Conservation (phyloP, 441 rosid genomes). For the Francoa sonchifolia region DNA sequence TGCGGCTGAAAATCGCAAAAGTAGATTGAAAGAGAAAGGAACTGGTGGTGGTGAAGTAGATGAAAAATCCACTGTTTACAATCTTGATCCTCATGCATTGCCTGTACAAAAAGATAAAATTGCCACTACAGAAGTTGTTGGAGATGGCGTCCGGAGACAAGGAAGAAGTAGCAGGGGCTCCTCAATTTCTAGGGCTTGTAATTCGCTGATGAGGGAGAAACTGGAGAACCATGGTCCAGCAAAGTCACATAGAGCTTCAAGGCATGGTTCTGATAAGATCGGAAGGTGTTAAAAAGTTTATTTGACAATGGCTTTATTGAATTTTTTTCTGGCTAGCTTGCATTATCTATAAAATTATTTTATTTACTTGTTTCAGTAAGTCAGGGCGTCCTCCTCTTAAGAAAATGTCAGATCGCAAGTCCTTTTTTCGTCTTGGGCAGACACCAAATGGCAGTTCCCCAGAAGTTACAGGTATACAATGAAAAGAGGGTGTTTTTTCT, state of each 20-base stretch:
- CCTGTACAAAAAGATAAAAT: constrained; percentile 48
- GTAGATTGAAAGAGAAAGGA: constrained; percentile 45
- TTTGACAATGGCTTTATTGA: constrained; percentile 1
- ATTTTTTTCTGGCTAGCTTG: constrained; percentile 4
- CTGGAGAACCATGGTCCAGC: constrained; percentile 38
- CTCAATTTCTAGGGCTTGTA: constrained; percentile 34
- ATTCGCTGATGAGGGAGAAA: constrained; percentile 45
- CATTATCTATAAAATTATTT: constrained; percentile 6
- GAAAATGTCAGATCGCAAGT: constrained; percentile 73
- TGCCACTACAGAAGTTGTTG: constrained; percentile 41
- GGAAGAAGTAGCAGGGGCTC: constrained; percentile 67
- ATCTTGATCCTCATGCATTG: constrained; percentile 35
- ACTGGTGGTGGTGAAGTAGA: constrained; percentile 35
- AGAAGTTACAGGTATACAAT: constrained; percentile 48
- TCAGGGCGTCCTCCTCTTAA: constrained; percentile 81
- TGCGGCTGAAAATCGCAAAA: constrained; percentile 49
- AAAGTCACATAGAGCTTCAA: constrained; percentile 40
- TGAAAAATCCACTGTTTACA: constrained; percentile 35
- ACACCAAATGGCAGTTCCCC: constrained; percentile 31
- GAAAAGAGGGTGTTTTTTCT: neutral
- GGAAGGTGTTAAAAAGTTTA: constrained; percentile 27
- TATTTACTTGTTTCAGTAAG: constrained; percentile 45
- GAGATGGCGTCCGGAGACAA: constrained; percentile 60
- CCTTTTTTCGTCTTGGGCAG: constrained; percentile 37
- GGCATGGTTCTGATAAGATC: constrained; percentile 55